Percentiles rank a stretch among this genome's conserved stretches.
phyloP scores from a whole-genome alignment of 441 rosid genomes.

The Adansonia madagascariensis region DNA sequence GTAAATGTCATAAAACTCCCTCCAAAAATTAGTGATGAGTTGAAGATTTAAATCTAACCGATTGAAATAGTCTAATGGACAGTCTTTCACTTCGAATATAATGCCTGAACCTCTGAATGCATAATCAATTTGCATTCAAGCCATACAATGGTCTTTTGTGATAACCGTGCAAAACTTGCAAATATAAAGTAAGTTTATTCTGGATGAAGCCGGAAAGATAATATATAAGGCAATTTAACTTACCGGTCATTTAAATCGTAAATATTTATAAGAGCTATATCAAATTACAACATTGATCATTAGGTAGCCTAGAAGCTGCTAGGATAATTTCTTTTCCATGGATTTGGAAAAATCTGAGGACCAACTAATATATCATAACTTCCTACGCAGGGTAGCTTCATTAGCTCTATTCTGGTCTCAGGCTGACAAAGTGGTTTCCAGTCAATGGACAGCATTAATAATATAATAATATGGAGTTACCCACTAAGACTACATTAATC shows the following conservation, averaged over 20 bases:
- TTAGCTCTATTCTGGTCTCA: background rate
- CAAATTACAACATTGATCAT: background rate
- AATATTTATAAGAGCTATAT: background rate
- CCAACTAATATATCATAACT: background rate
- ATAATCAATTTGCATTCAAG: background rate
- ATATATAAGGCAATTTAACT: background rate
- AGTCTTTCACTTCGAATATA: background rate
- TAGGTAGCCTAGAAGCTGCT: background rate
- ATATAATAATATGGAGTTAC: no score
- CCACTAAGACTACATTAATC: background rate
- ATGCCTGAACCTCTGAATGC: background rate
- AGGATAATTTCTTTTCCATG: background rate
- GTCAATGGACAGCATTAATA: no score
- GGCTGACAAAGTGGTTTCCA: conserved; percentile 8
- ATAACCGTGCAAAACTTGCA: background rate
- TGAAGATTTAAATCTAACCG: background rate
- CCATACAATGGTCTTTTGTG: background rate
- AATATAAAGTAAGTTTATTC: background rate
- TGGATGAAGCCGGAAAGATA: background rate
- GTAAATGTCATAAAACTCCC: no score
- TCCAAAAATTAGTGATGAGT: background rate
- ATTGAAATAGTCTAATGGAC: background rate
- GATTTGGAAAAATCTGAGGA: background rate
- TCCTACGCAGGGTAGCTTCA: background rate
- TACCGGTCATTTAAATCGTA: background rate